Evolutionary conservation across 106 monocot species (phyloP), one percentile per base, ranked within the genome.

Genomic region (Apostasia shenzhenica): DNA sequence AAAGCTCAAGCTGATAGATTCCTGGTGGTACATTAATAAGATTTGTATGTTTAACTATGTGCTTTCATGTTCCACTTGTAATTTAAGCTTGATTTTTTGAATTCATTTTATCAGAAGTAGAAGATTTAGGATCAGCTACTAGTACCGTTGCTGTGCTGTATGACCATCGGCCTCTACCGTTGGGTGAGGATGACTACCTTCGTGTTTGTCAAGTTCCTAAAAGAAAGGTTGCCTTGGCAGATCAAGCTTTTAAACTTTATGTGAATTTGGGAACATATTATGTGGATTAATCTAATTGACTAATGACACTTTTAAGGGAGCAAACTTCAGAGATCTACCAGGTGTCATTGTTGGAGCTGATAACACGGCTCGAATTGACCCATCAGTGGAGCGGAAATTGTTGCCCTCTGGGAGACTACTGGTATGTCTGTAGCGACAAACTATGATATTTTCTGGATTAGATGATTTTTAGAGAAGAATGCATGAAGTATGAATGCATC

Each of bases 281-380:
- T 48, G 46, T 12, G 7, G 6, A 8, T 65, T 2, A 65, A 12
- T 1, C 8, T 54, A 54, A 55, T 12, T 54, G 11, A 7, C 0
- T 54, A 0, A 11, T 12, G 1, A 39, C 13, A 45, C 37, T 56
- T 70, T 45, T 2, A 44, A 55, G 56, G 69, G 69, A 70, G 94
- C 94, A 76, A 91, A 85, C 63, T 91, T 84, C 67, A 83, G 91
- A 66, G 91, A 95, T 67, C 91, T 95, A 45, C 84, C 88, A 48
- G 94, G 94, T 60, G 72, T 95, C 49, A 51, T 86, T 69, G 77
- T 95, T 70, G 74, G 73, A 41, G 44, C 82, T 53, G 81, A 91
- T 57, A 91, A 91, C 69, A 78, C 61, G 57, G 83, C 67, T 70
- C 66, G 67, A 14, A 70, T 83, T 67, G 91, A 95, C 45, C 87